These are phyloP conservation scores for Cladophialophora immunda DNA, from an alignment of 2,329 filamentous ascomycete species.

Conservation along the genomic window DNA sequence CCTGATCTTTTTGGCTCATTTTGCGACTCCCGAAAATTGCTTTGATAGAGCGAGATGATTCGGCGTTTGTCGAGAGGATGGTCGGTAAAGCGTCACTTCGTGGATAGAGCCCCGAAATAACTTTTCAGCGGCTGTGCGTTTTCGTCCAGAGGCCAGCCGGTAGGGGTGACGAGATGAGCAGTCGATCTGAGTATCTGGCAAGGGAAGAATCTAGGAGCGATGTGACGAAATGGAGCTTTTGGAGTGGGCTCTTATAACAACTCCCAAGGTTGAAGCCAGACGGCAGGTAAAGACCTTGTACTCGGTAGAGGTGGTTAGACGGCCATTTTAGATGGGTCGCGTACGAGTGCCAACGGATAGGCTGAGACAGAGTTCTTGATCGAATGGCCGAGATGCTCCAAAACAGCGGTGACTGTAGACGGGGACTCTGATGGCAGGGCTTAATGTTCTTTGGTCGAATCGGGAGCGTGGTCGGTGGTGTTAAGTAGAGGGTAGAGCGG, in stretches of 20 bases:
- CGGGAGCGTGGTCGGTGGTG: background rate
- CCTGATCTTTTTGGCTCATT: background rate
- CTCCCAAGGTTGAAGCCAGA: slow-evolving; percentile 1
- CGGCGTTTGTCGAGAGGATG: background rate
- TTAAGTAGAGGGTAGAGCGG: background rate
- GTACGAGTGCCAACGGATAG: slow-evolving; percentile 24
- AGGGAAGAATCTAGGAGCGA: background rate
- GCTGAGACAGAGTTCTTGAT: slow-evolving; percentile 7
- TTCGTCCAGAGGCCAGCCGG: background rate
- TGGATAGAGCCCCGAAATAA: background rate
- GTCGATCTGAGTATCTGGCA: background rate
- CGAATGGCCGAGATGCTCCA: background rate
- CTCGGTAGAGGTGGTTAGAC: slow-evolving; percentile 30
- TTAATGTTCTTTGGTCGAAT: background rate
- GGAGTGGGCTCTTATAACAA: background rate
- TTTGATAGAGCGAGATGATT: background rate
- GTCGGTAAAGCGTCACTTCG: background rate
- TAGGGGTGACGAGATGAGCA: background rate
- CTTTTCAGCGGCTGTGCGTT: background rate
- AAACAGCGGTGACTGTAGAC: background rate
- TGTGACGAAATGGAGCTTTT: background rate
- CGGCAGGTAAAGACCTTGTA: slow-evolving; percentile 9
- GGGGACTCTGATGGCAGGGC: background rate
- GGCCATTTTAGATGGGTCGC: slow-evolving; percentile 24
- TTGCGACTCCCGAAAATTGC: background rate